Conservation (phyloP, 208 protist genomes). For the Trichomonas vaginalis region DNA sequence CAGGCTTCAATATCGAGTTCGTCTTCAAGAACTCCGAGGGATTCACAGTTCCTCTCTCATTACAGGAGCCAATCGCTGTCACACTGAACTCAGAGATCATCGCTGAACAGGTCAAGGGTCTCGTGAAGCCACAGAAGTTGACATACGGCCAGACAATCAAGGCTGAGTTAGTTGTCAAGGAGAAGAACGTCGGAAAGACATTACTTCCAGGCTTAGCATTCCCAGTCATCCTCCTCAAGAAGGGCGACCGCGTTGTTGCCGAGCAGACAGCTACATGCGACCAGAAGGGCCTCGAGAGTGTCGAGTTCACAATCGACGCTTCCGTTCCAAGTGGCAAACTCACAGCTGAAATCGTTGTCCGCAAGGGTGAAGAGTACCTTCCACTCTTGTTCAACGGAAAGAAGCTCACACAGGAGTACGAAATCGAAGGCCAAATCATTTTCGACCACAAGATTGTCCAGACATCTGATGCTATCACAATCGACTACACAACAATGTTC, state of each 20-base stretch:
- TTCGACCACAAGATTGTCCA: neutral
- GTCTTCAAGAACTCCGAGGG: neutral
- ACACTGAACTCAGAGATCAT: neutral
- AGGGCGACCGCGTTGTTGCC: neutral
- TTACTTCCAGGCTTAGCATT: neutral
- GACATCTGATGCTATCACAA: neutral
- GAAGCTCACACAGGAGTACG: neutral
- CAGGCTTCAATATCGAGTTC: neutral
- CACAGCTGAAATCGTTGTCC: neutral
- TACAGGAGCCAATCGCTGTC: neutral
- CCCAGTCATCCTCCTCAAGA: neutral
- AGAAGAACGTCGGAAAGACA: neutral
- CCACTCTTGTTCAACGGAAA: neutral
- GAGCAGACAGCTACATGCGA: neutral
- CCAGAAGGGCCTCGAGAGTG: neutral
- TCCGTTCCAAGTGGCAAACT: neutral
- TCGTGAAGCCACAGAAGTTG: neutral
- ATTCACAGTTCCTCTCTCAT: neutral
- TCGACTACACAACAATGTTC: neutral
- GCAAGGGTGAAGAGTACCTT: neutral
- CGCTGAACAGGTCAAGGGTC: neutral
- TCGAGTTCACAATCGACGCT: neutral
- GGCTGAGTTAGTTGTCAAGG: neutral
- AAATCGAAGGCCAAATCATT: neutral
- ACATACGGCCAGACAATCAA: neutral